These are phyloP conservation scores for Pseudognaphalium luteoalbum DNA, from an alignment of 129 eudicot genomes.

Conservation along the genomic window DNA sequence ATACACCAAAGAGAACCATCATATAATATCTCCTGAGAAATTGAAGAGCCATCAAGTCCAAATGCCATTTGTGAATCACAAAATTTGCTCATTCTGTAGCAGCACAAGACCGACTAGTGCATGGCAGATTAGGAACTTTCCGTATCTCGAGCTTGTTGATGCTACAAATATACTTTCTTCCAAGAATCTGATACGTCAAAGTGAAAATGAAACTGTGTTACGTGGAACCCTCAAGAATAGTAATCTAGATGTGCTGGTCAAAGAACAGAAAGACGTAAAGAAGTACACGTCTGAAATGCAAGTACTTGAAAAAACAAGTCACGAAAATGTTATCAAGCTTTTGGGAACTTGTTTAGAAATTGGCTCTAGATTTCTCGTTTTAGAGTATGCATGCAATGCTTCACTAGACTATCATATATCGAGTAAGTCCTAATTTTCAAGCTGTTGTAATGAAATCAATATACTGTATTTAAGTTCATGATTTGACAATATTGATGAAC, in stretches of 20 bases:
- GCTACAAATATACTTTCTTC: conserved; percentile 46
- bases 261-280: conserved; percentile 38
- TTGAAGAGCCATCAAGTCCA: not conserved
- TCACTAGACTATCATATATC: conserved; percentile 47
- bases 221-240: conserved; percentile 26
- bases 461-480: not conserved
- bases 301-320: conserved; percentile 31
- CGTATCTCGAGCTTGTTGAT: conserved; percentile 29
- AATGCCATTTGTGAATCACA: conserved; percentile 11
- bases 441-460: not conserved
- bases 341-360: conserved; percentile 36
- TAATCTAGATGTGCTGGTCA: conserved; percentile 27
- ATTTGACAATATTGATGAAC: not conserved
- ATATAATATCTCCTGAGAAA: conserved; percentile 9
- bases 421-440: conserved; percentile 22
- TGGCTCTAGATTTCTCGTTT: conserved; percentile 27
- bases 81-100: conserved; percentile 35
- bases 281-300: conserved; percentile 40
- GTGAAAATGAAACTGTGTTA: conserved; percentile 41
- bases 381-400: conserved; percentile 45
- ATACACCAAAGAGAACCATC: conserved; percentile 6
- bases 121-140: conserved; percentile 26
- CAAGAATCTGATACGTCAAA: conserved; percentile 37
- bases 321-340: conserved; percentile 41
- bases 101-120: conserved; percentile 34